Conservation (phyloP, 768 basidiomycete species). For the Boletus speciosus region DNA sequence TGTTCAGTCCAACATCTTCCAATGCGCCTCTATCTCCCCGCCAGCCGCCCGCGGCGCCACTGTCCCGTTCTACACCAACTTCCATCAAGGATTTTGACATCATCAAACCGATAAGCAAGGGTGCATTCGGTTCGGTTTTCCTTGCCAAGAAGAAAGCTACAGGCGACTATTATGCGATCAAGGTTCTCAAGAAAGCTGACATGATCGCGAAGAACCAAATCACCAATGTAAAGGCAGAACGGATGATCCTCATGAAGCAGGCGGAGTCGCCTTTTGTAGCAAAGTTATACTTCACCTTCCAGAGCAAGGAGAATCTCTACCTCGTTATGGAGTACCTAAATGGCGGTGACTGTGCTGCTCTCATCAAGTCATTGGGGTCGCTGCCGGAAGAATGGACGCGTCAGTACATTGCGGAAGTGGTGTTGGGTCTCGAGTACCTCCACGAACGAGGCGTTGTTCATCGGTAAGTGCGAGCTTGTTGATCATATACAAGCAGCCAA, state of each 20-base stretch:
- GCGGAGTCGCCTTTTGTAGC: slow-evolving; percentile 98
- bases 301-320: slow-evolving; percentile 98
- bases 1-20: slow-evolving; percentile 52
- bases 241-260: slow-evolving; percentile 99
- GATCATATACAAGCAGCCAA: neutral
- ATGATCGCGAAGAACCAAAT: slow-evolving; percentile 99
- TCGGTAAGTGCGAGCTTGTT: slow-evolving; percentile 56
- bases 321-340: slow-evolving; percentile 99
- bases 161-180: slow-evolving; percentile 99
- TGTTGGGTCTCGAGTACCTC: slow-evolving; percentile 93
- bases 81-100: slow-evolving; percentile 99
- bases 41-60: slow-evolving; percentile 71
- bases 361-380: slow-evolving; percentile 93
- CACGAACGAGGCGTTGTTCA: slow-evolving; percentile 94
- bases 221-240: slow-evolving; percentile 98
- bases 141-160: slow-evolving; percentile 97
- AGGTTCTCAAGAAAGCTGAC: slow-evolving; percentile 99
- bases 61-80: slow-evolving; percentile 76
- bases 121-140: slow-evolving; percentile 98
- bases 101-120: slow-evolving; percentile 99
- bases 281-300: slow-evolving; percentile 97
- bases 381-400: slow-evolving; percentile 96
- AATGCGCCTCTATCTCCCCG: slow-evolving; percentile 79
- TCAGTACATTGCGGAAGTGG: slow-evolving; percentile 94
- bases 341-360: slow-evolving; percentile 94